Percentiles rank a stretch among this genome's conserved stretches.
Evolutionary conservation across 2,329 filamentous ascomycete species (phyloP).

Genomic region (Calonectria crousiana): DNA sequence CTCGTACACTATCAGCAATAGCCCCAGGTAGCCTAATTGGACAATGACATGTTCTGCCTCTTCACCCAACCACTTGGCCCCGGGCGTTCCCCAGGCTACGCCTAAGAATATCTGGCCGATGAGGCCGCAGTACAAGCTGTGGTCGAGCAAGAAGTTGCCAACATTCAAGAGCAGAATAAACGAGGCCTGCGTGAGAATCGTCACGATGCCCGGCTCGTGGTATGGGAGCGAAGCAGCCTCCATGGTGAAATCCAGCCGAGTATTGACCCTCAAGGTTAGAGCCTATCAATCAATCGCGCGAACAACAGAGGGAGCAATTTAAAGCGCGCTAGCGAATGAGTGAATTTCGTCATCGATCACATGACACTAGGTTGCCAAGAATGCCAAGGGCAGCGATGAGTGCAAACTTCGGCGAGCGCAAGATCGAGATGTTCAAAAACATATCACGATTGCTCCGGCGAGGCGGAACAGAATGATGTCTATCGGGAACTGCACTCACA

Average conservation of each 20-base stretch:
- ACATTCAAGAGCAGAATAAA: constrained; percentile 74
- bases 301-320: neutral
- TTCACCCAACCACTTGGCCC: constrained; percentile 68
- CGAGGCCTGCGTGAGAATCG: constrained; percentile 70
- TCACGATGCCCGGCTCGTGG: constrained; percentile 71
- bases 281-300: neutral
- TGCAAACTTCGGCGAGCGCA: neutral
- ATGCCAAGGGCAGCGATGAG: neutral
- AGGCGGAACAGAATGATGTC: neutral
- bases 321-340: neutral
- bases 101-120: constrained; percentile 79
- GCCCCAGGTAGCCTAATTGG: constrained; percentile 77
- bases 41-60: constrained; percentile 68
- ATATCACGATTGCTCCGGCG: neutral
- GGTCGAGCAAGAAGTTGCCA: constrained; percentile 68
- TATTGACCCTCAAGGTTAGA: neutral
- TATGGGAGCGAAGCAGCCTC: constrained; percentile 61
- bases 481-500: neutral
- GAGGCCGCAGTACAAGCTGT: constrained; percentile 75
- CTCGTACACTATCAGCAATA: constrained; percentile 81
- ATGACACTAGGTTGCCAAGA: neutral
- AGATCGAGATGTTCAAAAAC: neutral
- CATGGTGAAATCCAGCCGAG: neutral
- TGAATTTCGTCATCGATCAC: neutral
- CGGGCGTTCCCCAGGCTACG: constrained; percentile 77